Evolutionary conservation across 2,329 filamentous ascomycete genomes (phyloP).

Genomic region (Coniochaeta ligniaria): DNA sequence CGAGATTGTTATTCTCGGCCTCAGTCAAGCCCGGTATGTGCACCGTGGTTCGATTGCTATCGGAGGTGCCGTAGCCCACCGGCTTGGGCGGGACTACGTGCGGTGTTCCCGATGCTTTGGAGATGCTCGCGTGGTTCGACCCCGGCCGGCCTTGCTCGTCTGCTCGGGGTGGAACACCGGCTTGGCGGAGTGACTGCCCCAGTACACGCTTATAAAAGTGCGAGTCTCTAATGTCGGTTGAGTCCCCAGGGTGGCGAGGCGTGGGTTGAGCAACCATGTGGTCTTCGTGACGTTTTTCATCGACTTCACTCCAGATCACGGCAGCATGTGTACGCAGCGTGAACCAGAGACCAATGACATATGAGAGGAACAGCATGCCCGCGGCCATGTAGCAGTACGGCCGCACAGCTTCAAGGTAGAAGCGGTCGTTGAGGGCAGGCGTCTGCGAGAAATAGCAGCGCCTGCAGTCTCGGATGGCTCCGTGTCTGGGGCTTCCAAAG

Average conservation of each 20-base stretch:
- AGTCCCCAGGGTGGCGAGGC: conserved; percentile 31
- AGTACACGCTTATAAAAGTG: conserved; percentile 90
- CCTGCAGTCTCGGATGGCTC: conserved; percentile 64
- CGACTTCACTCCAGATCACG: conserved; percentile 88
- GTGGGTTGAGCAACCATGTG: conserved; percentile 20
- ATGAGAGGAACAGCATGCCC: conserved; percentile 79
- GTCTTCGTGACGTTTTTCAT: conserved; percentile 66
- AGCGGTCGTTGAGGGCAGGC: conserved; percentile 76
- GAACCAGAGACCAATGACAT: conserved; percentile 90
- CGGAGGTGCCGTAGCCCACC: conserved; percentile 15
- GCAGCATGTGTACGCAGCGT: conserved; percentile 93
- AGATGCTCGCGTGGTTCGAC: conserved; percentile 20
- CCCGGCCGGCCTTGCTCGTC: conserved; percentile 33
- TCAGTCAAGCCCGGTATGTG: conserved; percentile 66
- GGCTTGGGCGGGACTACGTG: conserved; percentile 71
- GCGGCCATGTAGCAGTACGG: conserved; percentile 92
- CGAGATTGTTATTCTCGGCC: conserved; percentile 72
- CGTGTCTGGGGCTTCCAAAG: conserved; percentile 26
- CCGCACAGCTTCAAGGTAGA: conserved; percentile 83
- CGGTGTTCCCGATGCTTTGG: conserved; percentile 46
- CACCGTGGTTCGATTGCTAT: conserved; percentile 26
- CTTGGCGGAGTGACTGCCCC: conserved; percentile 80
- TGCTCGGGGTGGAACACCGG: conserved; percentile 57
- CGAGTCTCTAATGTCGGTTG: conserved; percentile 73
- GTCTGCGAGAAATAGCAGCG: conserved; percentile 91